phyloP scores from a whole-genome alignment of 345 rosid genomes.

The Gynandropsis gynandra region DNA sequence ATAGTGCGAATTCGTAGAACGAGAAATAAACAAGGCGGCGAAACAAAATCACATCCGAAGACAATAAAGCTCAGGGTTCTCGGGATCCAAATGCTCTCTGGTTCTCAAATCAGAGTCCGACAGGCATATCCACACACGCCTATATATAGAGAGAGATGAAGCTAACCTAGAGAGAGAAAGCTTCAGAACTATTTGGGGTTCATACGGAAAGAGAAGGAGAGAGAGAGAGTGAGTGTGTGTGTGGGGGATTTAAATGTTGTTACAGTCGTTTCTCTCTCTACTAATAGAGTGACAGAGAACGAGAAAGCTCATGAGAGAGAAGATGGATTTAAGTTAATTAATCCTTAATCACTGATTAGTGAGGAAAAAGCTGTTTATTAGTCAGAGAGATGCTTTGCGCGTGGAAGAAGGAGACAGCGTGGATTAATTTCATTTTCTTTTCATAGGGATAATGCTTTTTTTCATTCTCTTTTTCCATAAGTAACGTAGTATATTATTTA shows the following conservation, averaged over 20 bases:
- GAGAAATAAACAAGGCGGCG: background rate
- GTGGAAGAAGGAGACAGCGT: constrained; percentile 24
- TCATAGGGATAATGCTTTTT: background rate
- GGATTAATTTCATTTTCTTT: background rate
- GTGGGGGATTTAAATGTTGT: constrained; percentile 21
- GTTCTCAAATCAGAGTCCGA: constrained; percentile 21
- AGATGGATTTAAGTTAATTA: constrained; percentile 15
- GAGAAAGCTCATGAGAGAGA: constrained; percentile 5
- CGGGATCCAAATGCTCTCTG: constrained; percentile 24
- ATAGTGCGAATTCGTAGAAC: constrained; percentile 17
- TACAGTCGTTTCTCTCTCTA: constrained; percentile 24
- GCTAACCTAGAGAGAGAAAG: constrained; percentile 12
- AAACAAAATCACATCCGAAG: too few species aligned
- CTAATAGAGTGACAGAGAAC: constrained; percentile 23
- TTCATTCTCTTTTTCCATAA: too few species aligned
- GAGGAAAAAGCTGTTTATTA: too few species aligned
- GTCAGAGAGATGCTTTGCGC: constrained; percentile 20
- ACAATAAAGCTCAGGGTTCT: background rate
- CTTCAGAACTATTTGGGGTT: background rate
- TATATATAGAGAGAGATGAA: constrained; percentile 9
- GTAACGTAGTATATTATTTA: too few species aligned
- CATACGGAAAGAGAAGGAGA: background rate
- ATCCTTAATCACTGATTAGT: background rate
- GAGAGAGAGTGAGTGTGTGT: constrained; percentile 9
- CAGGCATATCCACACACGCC: background rate